A percentile compares a stretch with the other conserved stretches of the same genome.
Evolutionary conservation across 371 early-diverging fungal genomes (phyloP).

Genomic region (Smittium culicis): DNA sequence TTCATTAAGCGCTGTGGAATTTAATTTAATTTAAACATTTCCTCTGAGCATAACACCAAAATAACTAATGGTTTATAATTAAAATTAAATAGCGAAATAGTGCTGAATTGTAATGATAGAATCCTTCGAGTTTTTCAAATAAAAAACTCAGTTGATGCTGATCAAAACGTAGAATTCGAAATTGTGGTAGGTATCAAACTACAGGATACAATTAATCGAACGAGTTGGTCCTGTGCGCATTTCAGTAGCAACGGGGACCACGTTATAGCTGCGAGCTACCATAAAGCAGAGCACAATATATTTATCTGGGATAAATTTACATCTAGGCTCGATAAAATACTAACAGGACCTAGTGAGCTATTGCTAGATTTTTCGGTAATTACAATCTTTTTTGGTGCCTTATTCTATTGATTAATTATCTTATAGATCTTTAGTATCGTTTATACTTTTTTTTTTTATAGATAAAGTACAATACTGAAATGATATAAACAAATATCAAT

Average conservation of each 20-base stretch:
- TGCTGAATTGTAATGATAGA: slow-evolving; percentile 27
- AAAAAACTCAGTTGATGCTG: slow-evolving; percentile 21
- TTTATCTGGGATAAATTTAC: slow-evolving; percentile 79
- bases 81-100: slow-evolving; percentile 16
- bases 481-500: no score
- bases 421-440: no score
- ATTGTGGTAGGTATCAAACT: slow-evolving; percentile 49
- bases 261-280: slow-evolving; percentile 66
- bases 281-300: slow-evolving; percentile 74
- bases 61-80: neutral
- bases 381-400: no score
- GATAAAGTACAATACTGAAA: no score
- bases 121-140: slow-evolving; percentile 23
- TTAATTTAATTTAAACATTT: neutral
- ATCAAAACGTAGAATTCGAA: slow-evolving; percentile 16
- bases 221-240: slow-evolving; percentile 69
- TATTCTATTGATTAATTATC: no score
- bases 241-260: slow-evolving; percentile 76
- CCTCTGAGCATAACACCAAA: neutral
- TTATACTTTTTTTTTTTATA: no score
- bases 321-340: slow-evolving; percentile 69
- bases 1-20: no score
- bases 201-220: slow-evolving; percentile 72
- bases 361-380: slow-evolving; percentile 69
- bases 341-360: slow-evolving; percentile 84